Evolutionary conservation across 2,329 filamentous ascomycete species (phyloP).

Genomic region (Thermochaetoides dissita): DNA sequence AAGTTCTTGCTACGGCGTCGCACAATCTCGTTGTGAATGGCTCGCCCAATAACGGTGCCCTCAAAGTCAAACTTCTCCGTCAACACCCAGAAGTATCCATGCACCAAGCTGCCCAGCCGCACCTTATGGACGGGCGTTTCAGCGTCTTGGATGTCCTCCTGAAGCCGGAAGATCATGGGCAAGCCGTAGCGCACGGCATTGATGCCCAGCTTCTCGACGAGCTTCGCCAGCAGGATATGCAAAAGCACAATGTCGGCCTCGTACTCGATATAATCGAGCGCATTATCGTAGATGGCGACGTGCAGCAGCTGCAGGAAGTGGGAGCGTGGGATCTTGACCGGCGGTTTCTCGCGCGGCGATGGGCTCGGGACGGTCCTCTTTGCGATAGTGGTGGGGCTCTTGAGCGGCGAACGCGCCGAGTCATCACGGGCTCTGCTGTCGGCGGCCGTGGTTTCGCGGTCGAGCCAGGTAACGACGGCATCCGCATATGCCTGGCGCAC

Average conservation of each 20-base stretch:
- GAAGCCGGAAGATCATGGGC: constrained; percentile 78
- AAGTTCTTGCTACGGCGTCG: constrained; percentile 59
- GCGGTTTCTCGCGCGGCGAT: constrained; percentile 44
- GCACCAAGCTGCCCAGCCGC: constrained; percentile 68
- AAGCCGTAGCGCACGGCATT: constrained; percentile 68
- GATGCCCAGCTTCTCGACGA: constrained; percentile 66
- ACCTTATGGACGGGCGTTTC: constrained; percentile 58
- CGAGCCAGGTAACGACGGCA: constrained; percentile 70
- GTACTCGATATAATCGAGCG: constrained; percentile 55
- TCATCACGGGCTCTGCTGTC: constrained; percentile 52
- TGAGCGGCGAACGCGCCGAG: constrained; percentile 29
- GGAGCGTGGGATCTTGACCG: constrained; percentile 37
- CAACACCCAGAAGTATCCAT: constrained; percentile 77
- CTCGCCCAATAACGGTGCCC: constrained; percentile 50
- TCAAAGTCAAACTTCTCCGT: constrained; percentile 68
- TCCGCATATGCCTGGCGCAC: constrained; percentile 80
- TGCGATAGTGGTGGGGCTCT: constrained; percentile 28
- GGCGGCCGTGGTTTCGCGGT: constrained; percentile 56
- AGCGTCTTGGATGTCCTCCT: constrained; percentile 63
- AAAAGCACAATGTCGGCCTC: constrained; percentile 65
- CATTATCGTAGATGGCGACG: constrained; percentile 78
- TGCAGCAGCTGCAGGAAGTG: constrained; percentile 73
- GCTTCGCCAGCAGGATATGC: constrained; percentile 59
- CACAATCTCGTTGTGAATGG: constrained; percentile 62
- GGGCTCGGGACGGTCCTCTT: constrained; percentile 57